Evolutionary conservation across 2,329 filamentous ascomycete genomes (phyloP).

Genomic region (Arthroderma sp.): DNA sequence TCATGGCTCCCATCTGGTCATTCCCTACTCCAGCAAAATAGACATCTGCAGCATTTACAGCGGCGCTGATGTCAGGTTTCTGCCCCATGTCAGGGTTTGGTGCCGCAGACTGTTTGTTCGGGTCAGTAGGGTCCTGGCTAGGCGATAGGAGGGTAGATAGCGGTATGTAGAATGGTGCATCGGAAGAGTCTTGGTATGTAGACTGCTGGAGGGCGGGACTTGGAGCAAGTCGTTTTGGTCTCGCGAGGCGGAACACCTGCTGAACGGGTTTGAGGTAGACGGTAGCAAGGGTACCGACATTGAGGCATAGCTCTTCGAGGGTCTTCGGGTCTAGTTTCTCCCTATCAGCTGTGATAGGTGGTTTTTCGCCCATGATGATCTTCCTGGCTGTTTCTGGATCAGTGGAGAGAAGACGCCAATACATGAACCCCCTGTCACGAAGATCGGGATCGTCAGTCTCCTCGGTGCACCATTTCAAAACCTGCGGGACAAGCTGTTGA

Average conservation of each 20-base stretch:
- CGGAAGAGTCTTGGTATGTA: slow-evolving; percentile 36
- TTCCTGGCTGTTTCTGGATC: slow-evolving; percentile 76
- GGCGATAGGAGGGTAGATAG: slow-evolving; percentile 33
- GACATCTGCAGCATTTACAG: slow-evolving; percentile 72
- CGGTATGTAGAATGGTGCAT: slow-evolving; percentile 19
- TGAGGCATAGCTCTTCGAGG: slow-evolving; percentile 92
- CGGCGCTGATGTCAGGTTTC: slow-evolving; percentile 49
- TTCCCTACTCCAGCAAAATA: slow-evolving; percentile 74
- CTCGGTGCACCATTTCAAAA: slow-evolving; percentile 96
- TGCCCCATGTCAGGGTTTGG: slow-evolving; percentile 17
- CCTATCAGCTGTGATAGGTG: slow-evolving; percentile 87
- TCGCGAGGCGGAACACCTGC: slow-evolving; percentile 83
- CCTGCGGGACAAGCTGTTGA: slow-evolving; percentile 82
- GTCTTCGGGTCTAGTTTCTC: slow-evolving; percentile 86
- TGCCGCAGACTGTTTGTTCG: slow-evolving; percentile 19
- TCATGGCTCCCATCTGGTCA: slow-evolving; percentile 62
- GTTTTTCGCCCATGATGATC: slow-evolving; percentile 96
- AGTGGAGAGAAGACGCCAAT: slow-evolving; percentile 90
- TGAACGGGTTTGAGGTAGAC: slow-evolving; percentile 97
- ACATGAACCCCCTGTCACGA: slow-evolving; percentile 95
- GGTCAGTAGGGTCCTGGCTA: slow-evolving; percentile 22
- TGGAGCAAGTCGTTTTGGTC: slow-evolving; percentile 65
- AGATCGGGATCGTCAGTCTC: slow-evolving; percentile 98
- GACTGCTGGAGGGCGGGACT: slow-evolving; percentile 74
- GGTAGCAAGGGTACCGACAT: slow-evolving; percentile 88